Percentiles rank a stretch among this genome's conserved stretches.
These are phyloP conservation scores for Oldenlandia corymbosa DNA, from an alignment of 257 asterid species.

Conservation along the genomic window DNA sequence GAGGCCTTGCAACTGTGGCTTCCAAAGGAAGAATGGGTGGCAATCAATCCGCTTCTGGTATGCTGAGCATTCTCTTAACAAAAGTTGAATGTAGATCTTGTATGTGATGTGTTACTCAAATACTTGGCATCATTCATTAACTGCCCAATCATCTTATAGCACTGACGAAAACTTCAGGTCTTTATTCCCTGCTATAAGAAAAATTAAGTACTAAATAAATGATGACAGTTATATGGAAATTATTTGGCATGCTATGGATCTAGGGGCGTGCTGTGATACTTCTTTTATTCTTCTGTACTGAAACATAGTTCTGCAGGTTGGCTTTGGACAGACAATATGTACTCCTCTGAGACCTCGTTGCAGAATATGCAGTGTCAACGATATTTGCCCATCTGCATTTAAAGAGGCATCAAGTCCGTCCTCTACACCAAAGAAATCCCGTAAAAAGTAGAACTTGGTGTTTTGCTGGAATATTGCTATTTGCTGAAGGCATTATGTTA, in stretches of 20 bases:
- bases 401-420: conserved; percentile 54
- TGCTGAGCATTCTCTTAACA: conserved; percentile 7
- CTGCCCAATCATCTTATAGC: no score
- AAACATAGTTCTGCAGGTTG: conserved; percentile 42
- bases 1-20: conserved; percentile 92
- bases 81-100: not conserved
- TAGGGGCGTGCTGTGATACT: no score
- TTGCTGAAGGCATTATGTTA: no score
- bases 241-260: not conserved
- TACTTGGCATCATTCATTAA: not conserved
- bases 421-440: conserved; percentile 39
- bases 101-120: not conserved
- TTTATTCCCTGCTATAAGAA: not conserved
- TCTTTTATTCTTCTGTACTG: not conserved
- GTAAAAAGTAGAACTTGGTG: conserved; percentile 9
- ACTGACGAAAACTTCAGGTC: not conserved
- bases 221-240: not conserved
- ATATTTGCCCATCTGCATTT: conserved; percentile 81
- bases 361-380: conserved; percentile 53
- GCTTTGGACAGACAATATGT: conserved; percentile 94
- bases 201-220: not conserved
- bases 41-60: conserved; percentile 97
- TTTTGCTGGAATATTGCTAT: no score
- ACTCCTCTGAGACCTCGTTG: conserved; percentile 89
- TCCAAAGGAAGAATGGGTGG: conserved; percentile 96